phyloP scores from a whole-genome alignment of 1,284 basidiomycete species.

The Cryptococcus sp. region DNA sequence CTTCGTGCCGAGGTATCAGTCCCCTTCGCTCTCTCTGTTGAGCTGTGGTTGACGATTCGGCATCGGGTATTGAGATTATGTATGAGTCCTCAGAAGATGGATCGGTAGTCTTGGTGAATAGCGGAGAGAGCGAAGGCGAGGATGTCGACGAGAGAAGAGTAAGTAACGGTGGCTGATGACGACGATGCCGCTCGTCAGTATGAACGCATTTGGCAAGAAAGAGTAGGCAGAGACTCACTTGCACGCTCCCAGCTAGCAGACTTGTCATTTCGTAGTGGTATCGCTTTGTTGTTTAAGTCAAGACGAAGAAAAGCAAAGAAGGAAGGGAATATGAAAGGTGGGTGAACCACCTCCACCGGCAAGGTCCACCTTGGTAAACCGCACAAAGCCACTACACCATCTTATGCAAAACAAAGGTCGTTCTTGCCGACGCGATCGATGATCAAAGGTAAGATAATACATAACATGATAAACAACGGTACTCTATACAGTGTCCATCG shows the following conservation, averaged over 20 bases:
- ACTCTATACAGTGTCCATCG: no score
- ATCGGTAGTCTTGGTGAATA: conserved; percentile 64
- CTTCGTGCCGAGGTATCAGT: not conserved
- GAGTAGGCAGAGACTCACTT: conserved; percentile 20
- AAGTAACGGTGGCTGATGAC: conserved; percentile 63
- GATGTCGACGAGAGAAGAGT: conserved; percentile 78
- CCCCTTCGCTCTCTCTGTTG: not conserved
- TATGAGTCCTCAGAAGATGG: conserved; percentile 61
- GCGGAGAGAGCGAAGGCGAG: conserved; percentile 60
- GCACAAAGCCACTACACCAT: no score
- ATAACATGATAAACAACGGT: no score
- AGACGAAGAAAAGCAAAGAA: not conserved
- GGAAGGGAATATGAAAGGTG: not conserved
- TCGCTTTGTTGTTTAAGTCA: not conserved
- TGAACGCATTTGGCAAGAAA: not conserved
- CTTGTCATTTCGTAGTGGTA: conserved; percentile 8
- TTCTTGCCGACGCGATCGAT: no score
- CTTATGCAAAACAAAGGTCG: no score
- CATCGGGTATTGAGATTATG: conserved; percentile 66
- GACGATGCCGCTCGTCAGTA: not conserved
- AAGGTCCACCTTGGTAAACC: conserved; percentile 4
- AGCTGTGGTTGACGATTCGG: conserved; percentile 20
- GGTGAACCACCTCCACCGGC: conserved; percentile 13
- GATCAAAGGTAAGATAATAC: no score
- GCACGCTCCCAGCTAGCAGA: conserved; percentile 29